Base-by-base conservation (phyloP, 495 filamentous ascomycete species). In the Delitschia confertaspora region DNA sequence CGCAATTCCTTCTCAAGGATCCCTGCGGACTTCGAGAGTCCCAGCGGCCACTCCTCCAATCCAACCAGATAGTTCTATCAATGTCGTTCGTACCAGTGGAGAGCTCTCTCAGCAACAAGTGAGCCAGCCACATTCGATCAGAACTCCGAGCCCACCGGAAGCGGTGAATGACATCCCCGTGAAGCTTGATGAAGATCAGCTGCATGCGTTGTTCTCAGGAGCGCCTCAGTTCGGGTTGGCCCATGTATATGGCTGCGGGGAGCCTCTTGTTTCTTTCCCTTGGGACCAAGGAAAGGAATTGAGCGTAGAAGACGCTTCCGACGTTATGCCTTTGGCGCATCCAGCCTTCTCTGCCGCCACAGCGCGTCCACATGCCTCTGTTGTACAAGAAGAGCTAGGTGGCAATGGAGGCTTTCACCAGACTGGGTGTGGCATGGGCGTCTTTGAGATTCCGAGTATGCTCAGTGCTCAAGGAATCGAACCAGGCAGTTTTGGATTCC, bases 181-280 rank as follows among this genome's bases (percentile, higher is more conserved):
- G n/a, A n/a, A n/a, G n/a, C n/a, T n/a, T n/a, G n/a, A 68, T 21
- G 71, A 72, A 19, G 64, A 69, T 17, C 80, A 85, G 35, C 59
- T 84, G 44, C 78, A 80, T 57, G 73, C 74, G 35, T 67, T 87
- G 25, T 80, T 87, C 57, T 84, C 80, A 21, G 82, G 81, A n/a
- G 82, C 82, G 10, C 82, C 82, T 26, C 82, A 83, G 55, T 87
- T 82, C 59, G 70, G 80, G 51, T 57, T 72, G 23, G 61, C 65
- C 25, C 60, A 57, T 20, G 63, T 68, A 64, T 54, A 76, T 66
- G 60, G 72, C 65, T 53, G 69, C 59, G 61, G 68, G 41, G 74
- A 78, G 52, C 80, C 80, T 24, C 73, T 72, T 29, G 79, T 80
- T 9, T 72, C 79, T 10, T 85, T 79, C 45, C 82, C 82, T 0